Evolutionary conservation across 2,329 filamentous ascomycete genomes (phyloP), one percentile per base, ranked within the genome.

Genomic region (Tolypocladium tropicale): DNA sequence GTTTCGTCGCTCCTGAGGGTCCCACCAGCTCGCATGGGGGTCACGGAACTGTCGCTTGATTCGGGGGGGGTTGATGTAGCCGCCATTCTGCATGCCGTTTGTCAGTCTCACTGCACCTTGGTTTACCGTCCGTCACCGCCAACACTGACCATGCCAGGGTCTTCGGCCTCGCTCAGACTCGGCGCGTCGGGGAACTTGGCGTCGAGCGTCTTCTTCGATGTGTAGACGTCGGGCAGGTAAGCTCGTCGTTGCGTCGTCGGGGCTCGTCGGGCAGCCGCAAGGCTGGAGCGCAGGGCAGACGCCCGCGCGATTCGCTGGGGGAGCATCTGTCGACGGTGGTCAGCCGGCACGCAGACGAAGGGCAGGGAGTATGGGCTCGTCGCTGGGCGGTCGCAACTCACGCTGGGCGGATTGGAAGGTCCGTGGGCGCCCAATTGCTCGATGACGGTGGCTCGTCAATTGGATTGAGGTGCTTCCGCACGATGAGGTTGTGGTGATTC

Each of bases 1-100:
- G 80, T 99, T 97, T 67, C 94, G 85, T 70, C 92, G 86, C 74
- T 97, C 94, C 76, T 99, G 94, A 73, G 91, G 88, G 75, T 99
- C 93, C 90, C 91, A 97, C 90, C 91, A 99, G 69, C 90, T 86
- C 69, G 75, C 93, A 71, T 97, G 83, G 37, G 95, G 94, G 73
- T 97, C 94, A 70, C 94, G 90, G 76, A 90, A 89, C 72, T 91
- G 86, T 64, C 93, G 88, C 80, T 96, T 96, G 74, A 93, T 77
- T 55, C 80, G 75, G 16, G 85, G 83, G 57, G 89, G 88, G 75
- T 92, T 90, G 68, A 89, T 81, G 72, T 90, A 94, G 72, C 87
- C 88, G 68, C 89, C 90, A 73, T 92, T 95, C 88, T 92, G 70
- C 58, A 41, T 9, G 23, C 34, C 2, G n/a, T 39, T 14, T 53